Base-by-base conservation (phyloP, 106 monocot species). In the Dioscorea zingiberensis region DNA sequence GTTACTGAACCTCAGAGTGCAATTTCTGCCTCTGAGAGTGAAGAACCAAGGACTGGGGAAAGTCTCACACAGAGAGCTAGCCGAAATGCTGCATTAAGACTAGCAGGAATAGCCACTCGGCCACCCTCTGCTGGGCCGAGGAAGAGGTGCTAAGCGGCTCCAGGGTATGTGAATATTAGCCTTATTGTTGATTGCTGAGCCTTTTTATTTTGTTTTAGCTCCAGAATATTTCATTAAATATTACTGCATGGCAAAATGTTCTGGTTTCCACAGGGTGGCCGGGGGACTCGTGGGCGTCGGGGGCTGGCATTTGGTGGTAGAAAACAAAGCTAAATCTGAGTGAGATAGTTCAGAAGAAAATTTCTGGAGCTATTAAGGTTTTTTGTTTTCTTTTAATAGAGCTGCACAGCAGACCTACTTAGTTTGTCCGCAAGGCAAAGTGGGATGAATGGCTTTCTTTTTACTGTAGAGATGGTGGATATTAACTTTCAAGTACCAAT, bases 11-110 rank as follows among this genome's bases (percentile, higher is more conserved):
- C n/a, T 23, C 75, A 38, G 26, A 22, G 19, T 28, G 44, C 77
- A 55, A 44, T 56, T 64, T 46, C 63, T 28, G 38, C 28, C n/a
- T 2, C 32, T 1, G 77, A 73, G 58, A 61, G 38, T 0, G 73
- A 73, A 27, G 78, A 78, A 70, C 61, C 73, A 13, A 60, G 73
- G 38, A 60, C 24, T 12, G 69, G 73, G 7, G 77, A 74, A 77
- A 87, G 83, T 11, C 32, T 88, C 27, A 0, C 65, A 1, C 76
- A 72, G 67, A 81, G 75, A 51, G 84, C 88, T 0, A 75, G 27
- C 44, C 67, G 58, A 25, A 81, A 78, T 72, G 76, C 85, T 32
- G 62, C 21, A 25, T 13, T 66, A 4, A 74, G 88, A 71, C 74
- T 72, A 70, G 69, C n/a, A 0, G 26, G 80, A 26, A 65, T 71